phyloP scores from a whole-genome alignment of 2,329 filamentous ascomycete species.

The Macrophomina tecta region DNA sequence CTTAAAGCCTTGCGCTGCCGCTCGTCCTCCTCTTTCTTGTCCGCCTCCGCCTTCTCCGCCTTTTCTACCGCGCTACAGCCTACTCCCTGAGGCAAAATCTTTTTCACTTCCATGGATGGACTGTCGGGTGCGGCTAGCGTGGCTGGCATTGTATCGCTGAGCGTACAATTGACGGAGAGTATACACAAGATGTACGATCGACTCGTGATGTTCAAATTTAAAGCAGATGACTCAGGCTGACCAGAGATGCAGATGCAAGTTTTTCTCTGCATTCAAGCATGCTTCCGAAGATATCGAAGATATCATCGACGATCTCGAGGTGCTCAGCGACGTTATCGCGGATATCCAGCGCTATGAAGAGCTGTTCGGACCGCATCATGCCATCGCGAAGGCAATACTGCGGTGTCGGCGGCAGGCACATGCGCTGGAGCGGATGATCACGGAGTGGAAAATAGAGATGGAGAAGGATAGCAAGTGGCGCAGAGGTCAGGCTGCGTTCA shows the following conservation, averaged over 20 bases:
- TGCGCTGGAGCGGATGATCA: neutral
- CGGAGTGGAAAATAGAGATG: neutral
- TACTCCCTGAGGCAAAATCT: no score
- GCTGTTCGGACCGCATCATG: neutral
- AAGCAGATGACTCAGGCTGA: no score
- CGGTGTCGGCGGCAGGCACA: neutral
- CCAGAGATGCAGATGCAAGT: neutral
- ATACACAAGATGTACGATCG: neutral
- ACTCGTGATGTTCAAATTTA: no score
- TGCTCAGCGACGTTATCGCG: neutral
- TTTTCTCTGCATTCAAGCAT: neutral
- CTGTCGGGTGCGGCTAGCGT: constrained; percentile 45
- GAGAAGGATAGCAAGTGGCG: neutral
- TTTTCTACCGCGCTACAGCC: no score
- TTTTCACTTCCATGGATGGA: constrained; percentile 37
- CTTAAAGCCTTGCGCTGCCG: no score
- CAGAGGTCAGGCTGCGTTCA: neutral
- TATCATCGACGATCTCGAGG: constrained; percentile 10
- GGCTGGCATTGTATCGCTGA: constrained; percentile 48
- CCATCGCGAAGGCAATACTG: neutral
- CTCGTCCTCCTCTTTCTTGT: no score
- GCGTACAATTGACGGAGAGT: constrained; percentile 40
- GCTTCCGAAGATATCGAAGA: constrained; percentile 5
- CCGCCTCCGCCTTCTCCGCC: no score
- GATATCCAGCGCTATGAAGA: neutral